Conservation (phyloP, 768 basidiomycete genomes). For the Rhodosporidiobolus odoratus region DNA sequence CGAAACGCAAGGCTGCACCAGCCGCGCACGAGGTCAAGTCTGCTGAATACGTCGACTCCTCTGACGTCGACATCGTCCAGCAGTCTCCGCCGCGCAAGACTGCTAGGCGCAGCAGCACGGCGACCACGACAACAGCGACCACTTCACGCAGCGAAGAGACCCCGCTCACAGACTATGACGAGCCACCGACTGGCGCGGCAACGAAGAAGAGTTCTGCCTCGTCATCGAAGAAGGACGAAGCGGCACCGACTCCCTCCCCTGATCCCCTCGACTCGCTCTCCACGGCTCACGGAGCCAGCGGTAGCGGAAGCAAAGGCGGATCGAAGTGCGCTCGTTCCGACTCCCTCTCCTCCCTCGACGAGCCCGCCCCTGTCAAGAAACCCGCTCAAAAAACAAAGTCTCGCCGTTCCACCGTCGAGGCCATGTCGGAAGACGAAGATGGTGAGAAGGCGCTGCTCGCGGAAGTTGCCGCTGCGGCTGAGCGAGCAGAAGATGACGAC, state of each 20-base stretch:
- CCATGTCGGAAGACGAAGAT: slow-evolving; percentile 20
- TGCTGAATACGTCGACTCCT: not conserved
- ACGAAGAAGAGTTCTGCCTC: not conserved
- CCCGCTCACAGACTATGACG: slow-evolving; percentile 23
- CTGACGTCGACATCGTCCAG: not conserved
- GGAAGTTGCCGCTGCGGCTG: not conserved
- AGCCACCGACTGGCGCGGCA: not conserved
- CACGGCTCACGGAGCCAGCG: not conserved
- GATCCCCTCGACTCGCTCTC: slow-evolving; percentile 1
- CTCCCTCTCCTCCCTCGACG: not conserved
- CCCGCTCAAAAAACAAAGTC: not conserved
- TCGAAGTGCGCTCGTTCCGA: not conserved
- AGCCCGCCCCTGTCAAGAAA: not conserved
- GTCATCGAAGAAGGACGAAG: not conserved
- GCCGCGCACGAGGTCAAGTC: not conserved
- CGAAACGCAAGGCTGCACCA: not conserved
- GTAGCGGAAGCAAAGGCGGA: too few relatives aligned
- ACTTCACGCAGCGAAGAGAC: not conserved
- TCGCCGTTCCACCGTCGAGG: not conserved
- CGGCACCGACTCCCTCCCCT: not conserved
- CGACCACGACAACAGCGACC: not conserved
- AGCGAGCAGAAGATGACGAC: slow-evolving; percentile 2
- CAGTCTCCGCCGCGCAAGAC: not conserved
- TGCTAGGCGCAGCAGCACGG: not conserved
- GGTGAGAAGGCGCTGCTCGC: not conserved